These are phyloP conservation scores for Geotrichum carabidarum DNA, from an alignment of 1,139 yeast species.

Conservation along the genomic window DNA sequence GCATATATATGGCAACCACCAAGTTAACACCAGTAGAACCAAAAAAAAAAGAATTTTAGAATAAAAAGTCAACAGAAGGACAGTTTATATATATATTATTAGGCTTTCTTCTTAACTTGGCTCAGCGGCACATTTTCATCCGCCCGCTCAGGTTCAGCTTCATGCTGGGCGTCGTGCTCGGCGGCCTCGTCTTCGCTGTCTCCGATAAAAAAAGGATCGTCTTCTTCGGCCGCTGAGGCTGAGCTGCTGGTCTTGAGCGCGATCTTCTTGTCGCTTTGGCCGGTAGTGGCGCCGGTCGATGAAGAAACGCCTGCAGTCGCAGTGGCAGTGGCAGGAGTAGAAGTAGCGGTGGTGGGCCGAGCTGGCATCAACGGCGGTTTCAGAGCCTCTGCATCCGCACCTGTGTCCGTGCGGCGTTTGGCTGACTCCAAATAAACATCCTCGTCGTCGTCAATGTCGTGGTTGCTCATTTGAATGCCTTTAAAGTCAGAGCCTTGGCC, in stretches of 20 bases:
- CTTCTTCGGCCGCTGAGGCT: constrained; percentile 39
- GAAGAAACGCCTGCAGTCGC: background rate
- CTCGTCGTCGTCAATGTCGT: constrained; percentile 35
- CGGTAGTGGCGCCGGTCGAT: background rate
- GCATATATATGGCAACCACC: too few relatives aligned
- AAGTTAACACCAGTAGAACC: too few relatives aligned
- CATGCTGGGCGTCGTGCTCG: background rate
- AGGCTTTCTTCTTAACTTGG: background rate
- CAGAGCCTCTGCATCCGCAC: too few relatives aligned
- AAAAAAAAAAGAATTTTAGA: too few relatives aligned
- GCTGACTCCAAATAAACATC: background rate
- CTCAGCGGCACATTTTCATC: constrained; percentile 15
- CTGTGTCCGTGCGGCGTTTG: too few relatives aligned
- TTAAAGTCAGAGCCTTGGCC: constrained; percentile 27
- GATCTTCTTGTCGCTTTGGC: constrained; percentile 45
- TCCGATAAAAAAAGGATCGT: constrained; percentile 66
- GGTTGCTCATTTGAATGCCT: constrained; percentile 32
- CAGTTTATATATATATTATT: background rate
- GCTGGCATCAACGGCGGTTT: background rate
- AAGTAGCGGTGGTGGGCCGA: constrained; percentile 4
- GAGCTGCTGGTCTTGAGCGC: constrained; percentile 45
- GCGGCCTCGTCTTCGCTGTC: constrained; percentile 67
- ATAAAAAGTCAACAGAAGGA: background rate
- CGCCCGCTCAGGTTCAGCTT: constrained; percentile 34
- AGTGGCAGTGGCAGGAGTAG: background rate